A percentile compares a stretch with the other conserved stretches of the same genome.
Evolutionary conservation across 441 rosid species (phyloP).

Genomic region (Croton setiger): DNA sequence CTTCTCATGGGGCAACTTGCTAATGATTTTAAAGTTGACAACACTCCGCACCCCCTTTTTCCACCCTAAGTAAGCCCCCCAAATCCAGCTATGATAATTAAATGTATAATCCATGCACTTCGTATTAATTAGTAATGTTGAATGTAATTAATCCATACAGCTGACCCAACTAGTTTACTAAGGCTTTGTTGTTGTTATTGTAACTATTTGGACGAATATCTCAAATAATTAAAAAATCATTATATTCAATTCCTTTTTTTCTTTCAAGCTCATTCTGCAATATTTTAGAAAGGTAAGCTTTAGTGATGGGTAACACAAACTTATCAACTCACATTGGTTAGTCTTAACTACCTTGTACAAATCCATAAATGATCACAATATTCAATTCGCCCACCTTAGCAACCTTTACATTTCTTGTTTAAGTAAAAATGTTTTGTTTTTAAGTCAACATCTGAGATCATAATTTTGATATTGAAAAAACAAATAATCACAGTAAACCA

Average conservation of each 20-base stretch:
- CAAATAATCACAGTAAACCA: not conserved
- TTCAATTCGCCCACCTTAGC: not conserved
- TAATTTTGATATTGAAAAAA: not conserved
- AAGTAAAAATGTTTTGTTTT: conserved; percentile 3
- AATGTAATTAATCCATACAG: too few relatives aligned
- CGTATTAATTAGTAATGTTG: not conserved
- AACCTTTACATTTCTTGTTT: conserved; percentile 6
- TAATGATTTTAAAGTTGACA: not conserved
- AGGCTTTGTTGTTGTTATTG: not conserved
- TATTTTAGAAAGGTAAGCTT: too few relatives aligned
- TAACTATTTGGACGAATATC: not conserved
- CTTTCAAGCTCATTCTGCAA: too few relatives aligned
- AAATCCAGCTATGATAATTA: not conserved
- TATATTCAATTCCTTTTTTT: not conserved
- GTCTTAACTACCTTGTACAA: too few relatives aligned
- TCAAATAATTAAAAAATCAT: not conserved
- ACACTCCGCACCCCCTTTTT: too few relatives aligned
- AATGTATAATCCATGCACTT: not conserved
- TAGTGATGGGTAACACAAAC: not conserved
- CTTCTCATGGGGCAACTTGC: not conserved
- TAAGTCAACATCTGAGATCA: not conserved
- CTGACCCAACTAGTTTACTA: too few relatives aligned
- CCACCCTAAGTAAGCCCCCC: not conserved
- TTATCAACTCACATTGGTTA: not conserved
- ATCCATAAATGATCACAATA: not conserved